A percentile compares a stretch with the other conserved stretches of the same genome.
phyloP scores from a whole-genome alignment of 805 yeast species.

The Yamadazyma tumulicola region DNA sequence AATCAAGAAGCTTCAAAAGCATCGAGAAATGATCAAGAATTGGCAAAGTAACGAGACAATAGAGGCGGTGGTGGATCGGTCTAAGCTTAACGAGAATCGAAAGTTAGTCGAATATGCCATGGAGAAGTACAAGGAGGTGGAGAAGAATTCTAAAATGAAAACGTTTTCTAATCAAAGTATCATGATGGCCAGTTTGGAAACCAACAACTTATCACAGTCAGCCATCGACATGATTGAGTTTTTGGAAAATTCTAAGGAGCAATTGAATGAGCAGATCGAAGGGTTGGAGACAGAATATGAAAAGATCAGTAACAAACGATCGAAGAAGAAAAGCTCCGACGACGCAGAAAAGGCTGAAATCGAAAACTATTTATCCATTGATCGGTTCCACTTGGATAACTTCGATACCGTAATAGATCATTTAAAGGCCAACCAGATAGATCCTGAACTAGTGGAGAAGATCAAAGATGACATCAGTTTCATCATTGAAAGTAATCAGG shows the following conservation, averaged over 20 bases:
- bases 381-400: constrained; percentile 37
- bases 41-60: constrained; percentile 39
- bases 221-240: constrained; percentile 32
- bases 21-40: constrained; percentile 42
- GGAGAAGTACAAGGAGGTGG: constrained; percentile 45
- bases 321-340: constrained; percentile 34
- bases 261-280: constrained; percentile 32
- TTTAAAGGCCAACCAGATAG: constrained; percentile 25
- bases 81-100: constrained; percentile 34
- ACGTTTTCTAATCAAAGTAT: constrained; percentile 44
- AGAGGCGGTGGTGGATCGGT: constrained; percentile 23
- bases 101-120: constrained; percentile 42
- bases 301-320: constrained; percentile 34
- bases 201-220: constrained; percentile 29
- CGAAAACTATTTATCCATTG: constrained; percentile 25
- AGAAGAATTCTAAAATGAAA: constrained; percentile 40
- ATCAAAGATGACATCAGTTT: constrained; percentile 39
- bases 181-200: constrained; percentile 38
- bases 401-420: constrained; percentile 27
- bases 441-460: constrained; percentile 28
- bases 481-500: constrained; percentile 36
- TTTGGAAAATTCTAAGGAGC: constrained; percentile 27
- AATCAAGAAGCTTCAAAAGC: constrained; percentile 43
- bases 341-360: constrained; percentile 42
- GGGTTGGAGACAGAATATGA: constrained; percentile 39